Conservation (phyloP, 2,329 filamentous ascomycete genomes). For the Fusarium sp. region DNA sequence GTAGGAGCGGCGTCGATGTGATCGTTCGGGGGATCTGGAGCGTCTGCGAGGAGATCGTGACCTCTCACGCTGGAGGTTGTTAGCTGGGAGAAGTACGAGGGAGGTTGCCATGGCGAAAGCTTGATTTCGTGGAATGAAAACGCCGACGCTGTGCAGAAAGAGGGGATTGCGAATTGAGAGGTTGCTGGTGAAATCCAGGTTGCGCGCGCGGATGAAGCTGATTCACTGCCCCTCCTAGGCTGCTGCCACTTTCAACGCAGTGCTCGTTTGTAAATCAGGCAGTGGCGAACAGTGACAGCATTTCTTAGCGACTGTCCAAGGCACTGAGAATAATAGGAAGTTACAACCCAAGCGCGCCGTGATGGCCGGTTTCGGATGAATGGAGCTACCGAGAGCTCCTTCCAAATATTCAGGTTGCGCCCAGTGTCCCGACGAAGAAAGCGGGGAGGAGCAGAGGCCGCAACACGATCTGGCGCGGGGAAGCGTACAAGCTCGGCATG, state of each 20-base stretch:
- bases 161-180: constrained; percentile 19
- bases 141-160: constrained; percentile 16
- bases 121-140: constrained; percentile 16
- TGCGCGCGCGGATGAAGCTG: constrained; percentile 22
- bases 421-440: constrained; percentile 26
- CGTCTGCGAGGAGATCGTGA: constrained; percentile 83
- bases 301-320: constrained; percentile 1
- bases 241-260: constrained; percentile 10
- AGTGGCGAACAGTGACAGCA: constrained; percentile 2
- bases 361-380: constrained; percentile 39
- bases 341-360: constrained; percentile 20
- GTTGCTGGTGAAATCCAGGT: constrained; percentile 15
- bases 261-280: constrained; percentile 1
- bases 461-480: constrained; percentile 39
- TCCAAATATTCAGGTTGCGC: constrained; percentile 29
- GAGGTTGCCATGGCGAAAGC: constrained; percentile 32
- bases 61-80: constrained; percentile 78
- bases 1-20: constrained; percentile 78
- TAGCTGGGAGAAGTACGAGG: constrained; percentile 39
- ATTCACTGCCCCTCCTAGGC: constrained; percentile 29
- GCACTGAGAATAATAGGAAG: constrained; percentile 10
- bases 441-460: constrained; percentile 37
- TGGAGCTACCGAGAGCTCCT: constrained; percentile 34
- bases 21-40: constrained; percentile 83
- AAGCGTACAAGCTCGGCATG: constrained; percentile 35